A percentile compares a stretch with the other conserved stretches of the same genome.
These are phyloP conservation scores for Alternaria ethzedia DNA, from an alignment of 2,329 filamentous ascomycete species.

Conservation along the genomic window DNA sequence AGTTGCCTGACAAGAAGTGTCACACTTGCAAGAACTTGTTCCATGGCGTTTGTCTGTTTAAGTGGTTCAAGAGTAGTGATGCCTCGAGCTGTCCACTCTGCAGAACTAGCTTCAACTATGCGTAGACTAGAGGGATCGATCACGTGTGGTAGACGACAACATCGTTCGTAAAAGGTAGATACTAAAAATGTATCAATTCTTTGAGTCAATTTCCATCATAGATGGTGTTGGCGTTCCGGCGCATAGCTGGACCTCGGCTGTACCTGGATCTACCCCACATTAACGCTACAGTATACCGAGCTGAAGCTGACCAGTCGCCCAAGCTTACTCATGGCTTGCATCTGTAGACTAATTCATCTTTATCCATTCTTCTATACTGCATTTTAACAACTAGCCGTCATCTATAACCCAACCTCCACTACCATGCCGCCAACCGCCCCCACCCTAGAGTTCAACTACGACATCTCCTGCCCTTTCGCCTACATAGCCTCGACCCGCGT, in stretches of 20 bases:
- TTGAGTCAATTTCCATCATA: neutral
- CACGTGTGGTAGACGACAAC: too few relatives aligned
- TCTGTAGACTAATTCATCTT: neutral
- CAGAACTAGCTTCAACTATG: slow-evolving; percentile 80
- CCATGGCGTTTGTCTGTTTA: slow-evolving; percentile 87
- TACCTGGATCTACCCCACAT: slow-evolving; percentile 8
- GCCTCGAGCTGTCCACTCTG: slow-evolving; percentile 92
- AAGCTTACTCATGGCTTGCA: neutral
- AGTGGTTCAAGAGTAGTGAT: slow-evolving; percentile 96
- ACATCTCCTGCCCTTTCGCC: slow-evolving; percentile 48
- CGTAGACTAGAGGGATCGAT: slow-evolving; percentile 23
- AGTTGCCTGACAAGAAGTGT: slow-evolving; percentile 90
- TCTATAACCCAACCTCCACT: neutral
- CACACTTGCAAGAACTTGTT: slow-evolving; percentile 93
- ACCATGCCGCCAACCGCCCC: neutral
- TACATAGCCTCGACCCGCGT: slow-evolving; percentile 47
- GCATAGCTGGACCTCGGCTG: slow-evolving; percentile 5
- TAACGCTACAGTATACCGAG: slow-evolving; percentile 2
- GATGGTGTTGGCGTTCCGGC: neutral
- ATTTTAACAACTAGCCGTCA: fast-evolving
- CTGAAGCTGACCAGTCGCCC: neutral
- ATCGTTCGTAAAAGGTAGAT: neutral
- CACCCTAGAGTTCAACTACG: slow-evolving; percentile 38
- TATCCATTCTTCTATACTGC: neutral
- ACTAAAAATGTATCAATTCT: neutral